These are phyloP conservation scores for Dissophora globulifera DNA, from an alignment of 192 early-diverging fungal species.

Conservation along the genomic window DNA sequence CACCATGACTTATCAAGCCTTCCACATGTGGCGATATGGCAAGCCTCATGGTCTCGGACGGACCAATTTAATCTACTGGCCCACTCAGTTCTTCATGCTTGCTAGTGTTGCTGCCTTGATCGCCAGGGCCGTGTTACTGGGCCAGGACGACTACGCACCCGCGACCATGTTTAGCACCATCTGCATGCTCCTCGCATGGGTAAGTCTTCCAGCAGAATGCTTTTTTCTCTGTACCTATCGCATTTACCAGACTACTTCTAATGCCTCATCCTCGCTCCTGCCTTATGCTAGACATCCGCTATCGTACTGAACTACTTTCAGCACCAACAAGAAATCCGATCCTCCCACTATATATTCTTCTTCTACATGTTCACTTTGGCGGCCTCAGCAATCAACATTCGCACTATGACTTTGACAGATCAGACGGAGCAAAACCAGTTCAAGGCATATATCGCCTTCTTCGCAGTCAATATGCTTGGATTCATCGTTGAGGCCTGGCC, in stretches of 20 bases:
- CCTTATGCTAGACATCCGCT: conserved; percentile 8
- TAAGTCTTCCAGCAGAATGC: neutral
- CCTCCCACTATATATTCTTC: conserved; percentile 21
- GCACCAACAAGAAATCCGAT: conserved; percentile 28
- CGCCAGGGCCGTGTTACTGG: conserved; percentile 23
- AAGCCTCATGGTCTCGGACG: conserved; percentile 26
- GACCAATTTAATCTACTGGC: conserved; percentile 45
- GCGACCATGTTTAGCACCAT: conserved; percentile 39
- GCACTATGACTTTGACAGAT: conserved; percentile 29
- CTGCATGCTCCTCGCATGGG: conserved; percentile 20
- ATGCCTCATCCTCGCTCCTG: too few relatives aligned
- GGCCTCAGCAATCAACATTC: conserved; percentile 42
- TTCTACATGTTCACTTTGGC: conserved; percentile 31
- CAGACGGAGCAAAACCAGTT: conserved; percentile 14
- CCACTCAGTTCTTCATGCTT: conserved; percentile 37
- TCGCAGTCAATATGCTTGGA: conserved; percentile 21
- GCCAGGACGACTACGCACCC: conserved; percentile 8
- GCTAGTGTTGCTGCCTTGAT: conserved; percentile 23
- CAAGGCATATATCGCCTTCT: conserved; percentile 30
- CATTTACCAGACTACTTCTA: too few relatives aligned
- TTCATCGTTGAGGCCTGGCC: conserved; percentile 46
- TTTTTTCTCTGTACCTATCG: neutral
- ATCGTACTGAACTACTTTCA: conserved; percentile 35
- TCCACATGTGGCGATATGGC: conserved; percentile 19
- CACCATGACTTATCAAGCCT: neutral